A percentile compares a stretch with the other conserved stretches of the same genome.
These are phyloP conservation scores for Trichomonascus vanleenenianus DNA, from an alignment of 805 yeast species.

Conservation along the genomic window DNA sequence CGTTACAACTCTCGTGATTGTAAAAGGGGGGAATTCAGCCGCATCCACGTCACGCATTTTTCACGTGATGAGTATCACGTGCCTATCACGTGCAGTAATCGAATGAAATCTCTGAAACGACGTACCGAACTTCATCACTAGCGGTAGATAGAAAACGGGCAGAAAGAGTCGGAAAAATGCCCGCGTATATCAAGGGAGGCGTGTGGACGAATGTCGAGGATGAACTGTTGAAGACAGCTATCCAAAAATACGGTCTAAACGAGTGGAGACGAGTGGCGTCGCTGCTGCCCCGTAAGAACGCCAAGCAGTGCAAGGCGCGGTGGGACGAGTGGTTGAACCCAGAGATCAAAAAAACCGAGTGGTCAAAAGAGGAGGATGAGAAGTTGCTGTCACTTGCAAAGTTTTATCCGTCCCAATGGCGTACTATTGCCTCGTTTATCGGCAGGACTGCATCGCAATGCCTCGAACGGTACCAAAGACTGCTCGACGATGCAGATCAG, in stretches of 20 bases:
- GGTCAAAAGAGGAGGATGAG: constrained; percentile 74
- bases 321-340: constrained; percentile 91
- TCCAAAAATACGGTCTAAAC: constrained; percentile 84
- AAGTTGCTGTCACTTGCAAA: constrained; percentile 58
- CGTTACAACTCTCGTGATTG: too few species aligned
- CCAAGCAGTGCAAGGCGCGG: constrained; percentile 85
- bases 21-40: too few species aligned
- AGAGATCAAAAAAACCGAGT: constrained; percentile 48
- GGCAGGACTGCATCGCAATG: constrained; percentile 85
- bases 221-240: constrained; percentile 82
- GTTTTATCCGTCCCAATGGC: constrained; percentile 88
- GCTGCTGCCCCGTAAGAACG: constrained; percentile 72
- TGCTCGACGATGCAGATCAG: constrained; percentile 47
- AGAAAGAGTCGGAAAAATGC: constrained; percentile 23
- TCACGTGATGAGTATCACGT: too few species aligned
- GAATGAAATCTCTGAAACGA: too few species aligned
- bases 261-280: constrained; percentile 95
- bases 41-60: too few species aligned
- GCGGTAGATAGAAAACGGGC: not conserved
- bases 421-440: constrained; percentile 72
- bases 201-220: constrained; percentile 83
- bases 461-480: constrained; percentile 71
- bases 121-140: too few species aligned
- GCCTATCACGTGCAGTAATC: too few species aligned
- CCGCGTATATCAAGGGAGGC: constrained; percentile 78